Conservation (phyloP, 2,329 filamentous ascomycete genomes). For the Penicillium sp. region DNA sequence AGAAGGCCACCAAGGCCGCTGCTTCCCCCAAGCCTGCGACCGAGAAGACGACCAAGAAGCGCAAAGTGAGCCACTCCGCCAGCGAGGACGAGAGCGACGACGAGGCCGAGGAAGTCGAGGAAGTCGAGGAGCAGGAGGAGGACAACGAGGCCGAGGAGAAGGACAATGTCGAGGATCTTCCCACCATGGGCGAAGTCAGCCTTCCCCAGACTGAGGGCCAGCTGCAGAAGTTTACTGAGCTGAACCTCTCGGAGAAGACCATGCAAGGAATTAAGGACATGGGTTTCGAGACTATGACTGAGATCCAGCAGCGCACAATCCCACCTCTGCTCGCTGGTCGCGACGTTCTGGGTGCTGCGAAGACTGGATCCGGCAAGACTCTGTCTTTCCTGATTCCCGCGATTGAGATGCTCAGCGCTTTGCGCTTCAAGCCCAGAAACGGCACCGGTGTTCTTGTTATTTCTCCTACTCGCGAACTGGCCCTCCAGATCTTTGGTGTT, state of each 20-base stretch:
- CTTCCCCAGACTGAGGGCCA: slow-evolving; percentile 61
- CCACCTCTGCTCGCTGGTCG: slow-evolving; percentile 84
- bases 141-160: slow-evolving; percentile 30
- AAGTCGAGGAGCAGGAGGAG: slow-evolving; percentile 32
- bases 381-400: slow-evolving; percentile 92
- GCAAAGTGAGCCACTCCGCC: slow-evolving; percentile 36
- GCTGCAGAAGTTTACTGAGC: slow-evolving; percentile 72
- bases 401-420: slow-evolving; percentile 84
- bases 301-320: slow-evolving; percentile 85
- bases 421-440: slow-evolving; percentile 93
- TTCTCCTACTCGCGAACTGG: slow-evolving; percentile 89
- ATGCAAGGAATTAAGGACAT: slow-evolving; percentile 86
- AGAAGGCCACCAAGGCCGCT: slow-evolving; percentile 21
- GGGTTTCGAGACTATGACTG: slow-evolving; percentile 94
- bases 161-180: slow-evolving; percentile 47
- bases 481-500: slow-evolving; percentile 94
- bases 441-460: slow-evolving; percentile 89
- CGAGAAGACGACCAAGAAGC: slow-evolving; percentile 38
- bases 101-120: slow-evolving; percentile 11
- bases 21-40: slow-evolving; percentile 23
- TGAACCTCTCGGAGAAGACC: slow-evolving; percentile 85
- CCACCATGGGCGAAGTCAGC: slow-evolving; percentile 52
- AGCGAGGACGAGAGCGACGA: slow-evolving; percentile 37
- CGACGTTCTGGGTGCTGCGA: slow-evolving; percentile 92
- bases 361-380: slow-evolving; percentile 95